phyloP scores from a whole-genome alignment of 495 filamentous ascomycete species.

The Bathelium albidoporum region DNA sequence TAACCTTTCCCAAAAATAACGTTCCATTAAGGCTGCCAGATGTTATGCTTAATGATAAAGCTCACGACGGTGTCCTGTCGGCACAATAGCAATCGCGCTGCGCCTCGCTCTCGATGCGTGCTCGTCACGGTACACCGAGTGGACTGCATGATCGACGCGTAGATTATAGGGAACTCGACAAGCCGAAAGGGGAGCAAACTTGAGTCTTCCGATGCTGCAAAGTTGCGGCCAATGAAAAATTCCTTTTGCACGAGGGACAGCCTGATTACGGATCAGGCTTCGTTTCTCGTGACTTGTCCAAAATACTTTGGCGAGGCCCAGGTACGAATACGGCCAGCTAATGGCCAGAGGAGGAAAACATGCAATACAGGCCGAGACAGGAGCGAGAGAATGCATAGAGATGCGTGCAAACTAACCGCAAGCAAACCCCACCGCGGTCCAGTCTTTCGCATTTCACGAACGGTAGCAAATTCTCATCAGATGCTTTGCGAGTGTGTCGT shows the following conservation, averaged over 20 bases:
- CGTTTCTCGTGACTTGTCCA: too few species aligned
- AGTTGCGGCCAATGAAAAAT: not conserved
- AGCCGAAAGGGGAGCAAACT: not conserved
- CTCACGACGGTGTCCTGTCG: not conserved
- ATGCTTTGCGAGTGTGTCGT: not conserved
- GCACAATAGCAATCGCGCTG: not conserved
- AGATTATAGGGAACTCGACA: not conserved
- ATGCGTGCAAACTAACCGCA: not conserved
- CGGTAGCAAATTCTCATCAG: not conserved
- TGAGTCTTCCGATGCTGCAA: not conserved
- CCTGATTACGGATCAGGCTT: not conserved
- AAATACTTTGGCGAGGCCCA: not conserved
- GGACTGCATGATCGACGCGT: not conserved
- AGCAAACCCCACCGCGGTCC: not conserved
- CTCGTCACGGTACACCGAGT: not conserved
- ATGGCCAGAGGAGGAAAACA: not conserved
- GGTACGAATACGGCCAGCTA: not conserved
- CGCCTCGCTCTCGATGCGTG: not conserved
- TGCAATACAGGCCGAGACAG: not conserved
- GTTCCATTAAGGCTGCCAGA: not conserved
- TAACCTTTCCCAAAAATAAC: not conserved
- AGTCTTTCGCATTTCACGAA: not conserved
- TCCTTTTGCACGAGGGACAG: too few species aligned
- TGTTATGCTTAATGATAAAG: constrained; percentile 1
- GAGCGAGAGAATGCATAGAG: not conserved